These are phyloP conservation scores for Turnera subulata DNA, from an alignment of 345 rosid genomes.

Conservation along the genomic window DNA sequence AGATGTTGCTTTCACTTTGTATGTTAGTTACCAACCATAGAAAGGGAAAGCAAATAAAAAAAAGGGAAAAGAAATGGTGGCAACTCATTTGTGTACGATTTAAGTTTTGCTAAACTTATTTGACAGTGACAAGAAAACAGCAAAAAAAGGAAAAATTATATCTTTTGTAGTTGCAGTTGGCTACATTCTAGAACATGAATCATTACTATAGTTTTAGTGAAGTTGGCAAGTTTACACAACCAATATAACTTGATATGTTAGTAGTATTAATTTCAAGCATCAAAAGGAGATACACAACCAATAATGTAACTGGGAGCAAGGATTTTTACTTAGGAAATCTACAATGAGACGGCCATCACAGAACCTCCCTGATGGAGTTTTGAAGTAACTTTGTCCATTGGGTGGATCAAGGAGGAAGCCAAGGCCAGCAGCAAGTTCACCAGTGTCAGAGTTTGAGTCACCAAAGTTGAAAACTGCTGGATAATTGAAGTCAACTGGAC, in stretches of 20 bases:
- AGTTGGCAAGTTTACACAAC: background rate
- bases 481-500: conserved; percentile 37
- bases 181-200: background rate
- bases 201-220: background rate
- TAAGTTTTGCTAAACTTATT: conserved; percentile 13
- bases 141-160: background rate
- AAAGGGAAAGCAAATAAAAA: too few species aligned
- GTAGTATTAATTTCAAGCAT: too few species aligned
- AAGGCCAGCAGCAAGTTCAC: conserved; percentile 45
- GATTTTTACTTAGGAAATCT: conserved; percentile 49
- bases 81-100: conserved; percentile 20
- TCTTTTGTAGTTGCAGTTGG: background rate
- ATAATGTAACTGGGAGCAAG: background rate
- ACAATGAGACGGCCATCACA: conserved; percentile 64
- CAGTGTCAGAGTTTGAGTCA: conserved; percentile 72
- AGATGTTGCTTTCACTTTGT: conserved; percentile 17
- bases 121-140: background rate
- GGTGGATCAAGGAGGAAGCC: conserved; percentile 45
- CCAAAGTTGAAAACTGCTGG: conserved; percentile 56
- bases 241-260: too few species aligned
- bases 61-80: conserved; percentile 8
- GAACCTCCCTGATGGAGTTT: conserved; percentile 48
- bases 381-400: conserved; percentile 44
- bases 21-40: conserved; percentile 24
- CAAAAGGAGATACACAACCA: background rate